Percentiles rank a stretch among this genome's conserved stretches.
These are phyloP conservation scores for Irpex sp. DNA, from an alignment of 1,284 basidiomycete genomes.

Conservation along the genomic window DNA sequence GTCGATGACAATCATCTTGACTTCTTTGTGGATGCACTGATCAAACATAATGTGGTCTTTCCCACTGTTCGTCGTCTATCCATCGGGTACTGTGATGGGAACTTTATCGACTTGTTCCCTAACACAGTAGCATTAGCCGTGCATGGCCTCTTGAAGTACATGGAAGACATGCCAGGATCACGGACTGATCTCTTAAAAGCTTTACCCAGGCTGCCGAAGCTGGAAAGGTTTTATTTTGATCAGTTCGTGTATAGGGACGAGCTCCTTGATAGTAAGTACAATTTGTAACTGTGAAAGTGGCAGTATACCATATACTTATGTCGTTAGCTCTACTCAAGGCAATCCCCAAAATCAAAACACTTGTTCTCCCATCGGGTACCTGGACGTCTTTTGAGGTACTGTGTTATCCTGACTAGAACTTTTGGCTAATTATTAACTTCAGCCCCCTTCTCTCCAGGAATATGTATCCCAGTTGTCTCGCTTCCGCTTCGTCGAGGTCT, in stretches of 20 bases:
- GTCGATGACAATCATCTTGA: neutral
- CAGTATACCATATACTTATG: neutral
- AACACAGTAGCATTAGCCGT: neutral
- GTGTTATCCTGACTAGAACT: neutral
- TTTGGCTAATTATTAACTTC: too few relatives aligned
- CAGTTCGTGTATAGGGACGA: neutral
- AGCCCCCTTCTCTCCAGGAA: neutral
- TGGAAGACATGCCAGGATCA: neutral
- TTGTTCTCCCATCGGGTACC: neutral
- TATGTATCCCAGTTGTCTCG: neutral
- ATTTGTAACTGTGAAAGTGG: neutral
- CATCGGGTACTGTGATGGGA: neutral
- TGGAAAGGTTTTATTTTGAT: neutral
- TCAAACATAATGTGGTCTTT: neutral
- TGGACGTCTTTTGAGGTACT: neutral
- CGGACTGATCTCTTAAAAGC: neutral
- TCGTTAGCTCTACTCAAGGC: neutral
- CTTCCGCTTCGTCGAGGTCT: neutral
- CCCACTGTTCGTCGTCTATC: neutral
- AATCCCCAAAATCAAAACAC: neutral
- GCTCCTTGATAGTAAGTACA: neutral
- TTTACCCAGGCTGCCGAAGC: neutral
- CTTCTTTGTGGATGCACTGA: neutral
- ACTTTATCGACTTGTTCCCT: neutral
- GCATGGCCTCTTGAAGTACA: neutral